These are phyloP conservation scores for Pinus tabuliformis DNA, from an alignment of 75 land plant genomes.

Conservation along the genomic window DNA sequence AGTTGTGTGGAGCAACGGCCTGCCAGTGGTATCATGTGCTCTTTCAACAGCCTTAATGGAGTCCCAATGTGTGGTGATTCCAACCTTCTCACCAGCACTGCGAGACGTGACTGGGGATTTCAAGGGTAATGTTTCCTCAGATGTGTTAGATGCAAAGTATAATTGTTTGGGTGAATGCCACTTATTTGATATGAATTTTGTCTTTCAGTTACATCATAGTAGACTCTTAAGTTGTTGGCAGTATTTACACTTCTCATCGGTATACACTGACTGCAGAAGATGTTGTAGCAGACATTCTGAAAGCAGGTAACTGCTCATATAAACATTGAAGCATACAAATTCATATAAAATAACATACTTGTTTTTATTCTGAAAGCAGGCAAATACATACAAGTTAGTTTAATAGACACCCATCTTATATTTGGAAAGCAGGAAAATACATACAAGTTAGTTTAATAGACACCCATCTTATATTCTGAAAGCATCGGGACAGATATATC, in stretches of 20 bases:
- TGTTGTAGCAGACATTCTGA: slow-evolving; percentile 66
- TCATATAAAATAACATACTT: too few species aligned
- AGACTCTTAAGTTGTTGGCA: slow-evolving; percentile 72
- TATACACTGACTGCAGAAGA: slow-evolving; percentile 61
- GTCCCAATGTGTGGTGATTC: slow-evolving; percentile 83
- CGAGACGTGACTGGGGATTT: slow-evolving; percentile 65
- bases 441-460: too few species aligned
- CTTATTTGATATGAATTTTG: too few species aligned
- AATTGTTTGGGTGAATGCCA: too few species aligned
- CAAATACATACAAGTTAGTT: too few species aligned
- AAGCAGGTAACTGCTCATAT: slow-evolving; percentile 43
- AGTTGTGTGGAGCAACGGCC: slow-evolving; percentile 64
- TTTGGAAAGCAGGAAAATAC: too few species aligned
- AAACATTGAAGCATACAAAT: too few species aligned
- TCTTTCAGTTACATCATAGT: slow-evolving; percentile 59
- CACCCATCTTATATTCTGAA: too few species aligned
- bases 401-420: too few species aligned
- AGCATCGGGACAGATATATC: too few species aligned
- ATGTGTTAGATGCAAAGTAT: too few species aligned
- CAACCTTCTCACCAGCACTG: slow-evolving; percentile 63
- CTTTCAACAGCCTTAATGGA: slow-evolving; percentile 75
- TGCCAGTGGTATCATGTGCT: slow-evolving; percentile 81
- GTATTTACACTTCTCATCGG: slow-evolving; percentile 36
- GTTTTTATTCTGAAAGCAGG: too few species aligned
- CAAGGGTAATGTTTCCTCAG: slow-evolving; percentile 51